Evolutionary conservation across 768 basidiomycete genomes (phyloP).

Genomic region (Boletus vinaceobasis): DNA sequence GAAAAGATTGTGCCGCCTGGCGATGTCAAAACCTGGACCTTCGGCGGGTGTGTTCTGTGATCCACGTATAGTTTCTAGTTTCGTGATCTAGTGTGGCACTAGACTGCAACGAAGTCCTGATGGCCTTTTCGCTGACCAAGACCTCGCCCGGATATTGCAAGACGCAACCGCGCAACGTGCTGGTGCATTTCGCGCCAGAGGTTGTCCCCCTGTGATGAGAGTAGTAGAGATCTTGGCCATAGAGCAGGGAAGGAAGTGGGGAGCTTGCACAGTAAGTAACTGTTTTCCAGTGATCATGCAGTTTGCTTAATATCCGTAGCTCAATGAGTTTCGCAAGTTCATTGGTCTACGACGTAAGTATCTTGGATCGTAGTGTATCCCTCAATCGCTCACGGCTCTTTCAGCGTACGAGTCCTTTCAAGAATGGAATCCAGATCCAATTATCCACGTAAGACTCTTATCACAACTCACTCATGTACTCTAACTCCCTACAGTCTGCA

Average conservation of each 20-base stretch:
- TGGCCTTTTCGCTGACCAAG: conserved; percentile 60
- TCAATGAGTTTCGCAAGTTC: conserved; percentile 73
- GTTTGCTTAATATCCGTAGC: conserved; percentile 26
- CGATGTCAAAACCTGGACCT: conserved; percentile 49
- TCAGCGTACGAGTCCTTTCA: conserved; percentile 59
- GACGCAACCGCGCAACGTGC: conserved; percentile 58
- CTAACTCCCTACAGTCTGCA: conserved; percentile 40
- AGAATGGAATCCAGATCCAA: conserved; percentile 68
- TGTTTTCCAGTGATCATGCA: neutral
- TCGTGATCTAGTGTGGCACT: neutral
- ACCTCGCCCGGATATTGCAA: conserved; percentile 61
- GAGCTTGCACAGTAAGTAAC: conserved; percentile 59
- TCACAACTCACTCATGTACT: neutral
- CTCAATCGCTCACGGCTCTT: conserved; percentile 5
- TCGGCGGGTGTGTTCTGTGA: conserved; percentile 38
- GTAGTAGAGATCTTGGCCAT: conserved; percentile 71
- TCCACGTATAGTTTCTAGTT: neutral
- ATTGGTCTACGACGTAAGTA: conserved; percentile 63
- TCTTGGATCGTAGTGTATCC: neutral
- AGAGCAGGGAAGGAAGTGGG: conserved; percentile 63
- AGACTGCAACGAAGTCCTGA: conserved; percentile 50
- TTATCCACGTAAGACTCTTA: conserved; percentile 46
- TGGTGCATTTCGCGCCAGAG: conserved; percentile 64
- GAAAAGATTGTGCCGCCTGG: conserved; percentile 6
- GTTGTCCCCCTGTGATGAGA: conserved; percentile 61